Percentiles rank a stretch among this genome's conserved stretches.
These are phyloP conservation scores for Botrytis galanthina DNA, from an alignment of 2,329 filamentous ascomycete genomes.

Conservation along the genomic window DNA sequence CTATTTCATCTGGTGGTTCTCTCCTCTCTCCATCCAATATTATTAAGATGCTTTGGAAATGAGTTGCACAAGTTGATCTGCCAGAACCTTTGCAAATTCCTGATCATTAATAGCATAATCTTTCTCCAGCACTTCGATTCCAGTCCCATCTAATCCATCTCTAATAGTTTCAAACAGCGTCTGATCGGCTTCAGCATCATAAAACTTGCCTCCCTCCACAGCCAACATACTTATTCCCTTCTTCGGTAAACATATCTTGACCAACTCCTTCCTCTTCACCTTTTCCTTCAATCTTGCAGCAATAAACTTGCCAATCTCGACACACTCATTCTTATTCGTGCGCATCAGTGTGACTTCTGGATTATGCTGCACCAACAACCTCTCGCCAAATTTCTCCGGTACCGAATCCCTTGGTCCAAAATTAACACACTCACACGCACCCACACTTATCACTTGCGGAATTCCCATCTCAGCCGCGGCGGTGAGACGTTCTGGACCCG, in stretches of 20 bases:
- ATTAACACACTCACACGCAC: constrained; percentile 45
- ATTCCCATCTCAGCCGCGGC: constrained; percentile 57
- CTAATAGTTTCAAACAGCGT: constrained; percentile 54
- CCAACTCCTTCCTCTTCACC: constrained; percentile 42
- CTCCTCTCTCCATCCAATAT: not conserved
- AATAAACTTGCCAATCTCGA: constrained; percentile 54
- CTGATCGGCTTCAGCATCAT: constrained; percentile 44
- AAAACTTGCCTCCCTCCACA: constrained; percentile 52
- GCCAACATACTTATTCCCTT: constrained; percentile 62
- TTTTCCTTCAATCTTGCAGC: constrained; percentile 49
- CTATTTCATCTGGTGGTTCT: not conserved
- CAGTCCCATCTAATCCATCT: constrained; percentile 47
- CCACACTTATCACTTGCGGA: constrained; percentile 52
- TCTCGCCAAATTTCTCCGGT: constrained; percentile 51
- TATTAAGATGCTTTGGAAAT: not conserved
- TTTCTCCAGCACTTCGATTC: constrained; percentile 51
- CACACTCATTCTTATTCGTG: constrained; percentile 57
- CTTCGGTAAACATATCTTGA: constrained; percentile 58
- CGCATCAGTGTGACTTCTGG: constrained; percentile 64
- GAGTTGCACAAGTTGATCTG: constrained; percentile 35
- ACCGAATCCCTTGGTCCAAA: constrained; percentile 57
- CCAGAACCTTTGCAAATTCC: constrained; percentile 49
- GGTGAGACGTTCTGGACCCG: constrained; percentile 55
- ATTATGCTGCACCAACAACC: constrained; percentile 63
- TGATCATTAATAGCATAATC: constrained; percentile 54